Evolutionary conservation across 2,329 filamentous ascomycete genomes (phyloP), one percentile per base, ranked within the genome.

Genomic region (Microthyrium microscopicum): DNA sequence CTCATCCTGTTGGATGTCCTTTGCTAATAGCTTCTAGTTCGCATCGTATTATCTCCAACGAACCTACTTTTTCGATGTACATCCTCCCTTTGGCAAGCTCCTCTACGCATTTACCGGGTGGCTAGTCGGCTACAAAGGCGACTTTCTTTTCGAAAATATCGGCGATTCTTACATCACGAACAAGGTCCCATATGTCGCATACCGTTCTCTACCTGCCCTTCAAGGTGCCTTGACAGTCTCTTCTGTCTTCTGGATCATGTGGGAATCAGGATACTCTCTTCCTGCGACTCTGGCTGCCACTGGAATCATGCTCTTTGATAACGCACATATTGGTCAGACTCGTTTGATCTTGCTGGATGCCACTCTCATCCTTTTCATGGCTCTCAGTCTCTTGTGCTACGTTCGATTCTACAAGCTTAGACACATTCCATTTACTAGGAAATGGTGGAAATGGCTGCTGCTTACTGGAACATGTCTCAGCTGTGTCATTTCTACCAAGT

Each of bases 371-470:
- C 73, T 95, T 42, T 84, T 87, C 55, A 95, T 98, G 84, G 84
- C 89, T 4, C 77, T 89, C 57, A 93, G 84, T 55, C 67, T 98
- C 36, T 67, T 94, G 36, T 84, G 72, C 64, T 98, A 98, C 58
- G 78, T 98, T 58, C 83, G 85, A 46, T 98, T 95, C 61, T 95
- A 95, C 66, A 98, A 95, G 68, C 64, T 87, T 44, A 73, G 89
- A 45, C 85, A 95, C 47, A 68, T 75, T 42, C 69, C 89, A 3
- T 98, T 98, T 54, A 73, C 79, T 39, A 73, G 84, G 40, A 95
- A 98, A 61, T 98, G 89, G 89, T 98, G 89, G 89, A 98, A 98
- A 59, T 98, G 89, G 89, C 70, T 98, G 39, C 73, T 98, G 41
- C 60, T 95, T 47, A 98, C 89, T 5, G 89, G 89, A 39, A 87